Evolutionary conservation across 345 rosid genomes (phyloP).

Genomic region (Streptanthus diversifolius): DNA sequence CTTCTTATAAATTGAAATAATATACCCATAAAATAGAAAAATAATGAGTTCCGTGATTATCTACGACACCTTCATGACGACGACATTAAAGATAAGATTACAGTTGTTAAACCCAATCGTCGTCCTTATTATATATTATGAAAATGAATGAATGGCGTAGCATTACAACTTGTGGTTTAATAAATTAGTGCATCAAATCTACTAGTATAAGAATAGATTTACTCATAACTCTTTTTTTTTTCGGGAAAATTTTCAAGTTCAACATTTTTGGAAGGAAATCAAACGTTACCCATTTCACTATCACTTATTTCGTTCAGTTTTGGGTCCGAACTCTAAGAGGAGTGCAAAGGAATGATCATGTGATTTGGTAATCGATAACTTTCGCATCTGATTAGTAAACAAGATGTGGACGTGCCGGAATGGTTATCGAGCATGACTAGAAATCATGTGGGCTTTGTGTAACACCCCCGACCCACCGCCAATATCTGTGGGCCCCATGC

Average conservation of each 20-base stretch:
- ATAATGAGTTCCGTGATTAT: slow-evolving; percentile 6
- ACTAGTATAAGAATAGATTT: not conserved
- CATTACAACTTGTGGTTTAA: not conserved
- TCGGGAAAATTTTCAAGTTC: not conserved
- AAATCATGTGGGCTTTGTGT: slow-evolving; percentile 96
- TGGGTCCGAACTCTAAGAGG: not conserved
- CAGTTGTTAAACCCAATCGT: not conserved
- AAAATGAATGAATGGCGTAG: not conserved
- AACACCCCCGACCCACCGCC: too few relatives aligned
- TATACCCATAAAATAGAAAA: not conserved
- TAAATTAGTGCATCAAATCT: not conserved
- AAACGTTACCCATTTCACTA: not conserved
- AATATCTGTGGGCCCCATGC: too few relatives aligned
- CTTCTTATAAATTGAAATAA: not conserved
- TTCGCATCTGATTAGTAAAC: not conserved
- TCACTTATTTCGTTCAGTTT: not conserved
- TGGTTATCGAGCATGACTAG: slow-evolving; percentile 90
- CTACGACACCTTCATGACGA: not conserved
- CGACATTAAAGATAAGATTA: slow-evolving; percentile 23
- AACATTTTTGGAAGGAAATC: not conserved
- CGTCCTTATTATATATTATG: not conserved
- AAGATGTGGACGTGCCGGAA: slow-evolving; percentile 39
- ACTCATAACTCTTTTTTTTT: not conserved
- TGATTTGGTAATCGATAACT: fast-evolving
- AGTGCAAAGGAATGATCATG: not conserved